Conservation (phyloP, 2,329 filamentous ascomycete species). For the Hymenoscyphus fraxineus region DNA sequence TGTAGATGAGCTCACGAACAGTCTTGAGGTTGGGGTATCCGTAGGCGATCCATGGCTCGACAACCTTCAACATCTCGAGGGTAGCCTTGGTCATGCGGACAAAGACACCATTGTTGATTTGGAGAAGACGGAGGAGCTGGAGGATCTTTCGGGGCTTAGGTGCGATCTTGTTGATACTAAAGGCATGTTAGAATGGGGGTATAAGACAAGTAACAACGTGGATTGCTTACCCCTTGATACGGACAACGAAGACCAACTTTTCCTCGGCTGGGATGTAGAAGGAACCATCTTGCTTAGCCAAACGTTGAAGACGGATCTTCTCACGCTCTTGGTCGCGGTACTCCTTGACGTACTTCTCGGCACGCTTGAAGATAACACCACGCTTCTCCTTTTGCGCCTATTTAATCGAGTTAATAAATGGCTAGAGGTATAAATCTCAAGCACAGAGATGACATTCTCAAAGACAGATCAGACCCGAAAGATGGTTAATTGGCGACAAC, state of each 20-base stretch:
- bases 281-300: conserved; percentile 86
- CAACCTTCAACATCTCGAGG: conserved; percentile 92
- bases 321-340: conserved; percentile 98
- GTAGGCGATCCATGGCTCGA: conserved; percentile 98
- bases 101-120: conserved; percentile 99
- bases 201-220: background rate
- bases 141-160: conserved; percentile 99
- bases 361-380: conserved; percentile 98
- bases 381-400: conserved; percentile 99
- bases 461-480: conserved; percentile 87
- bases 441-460: conserved; percentile 24
- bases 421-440: conserved; percentile 13
- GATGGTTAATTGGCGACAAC: conserved; percentile 99
- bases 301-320: conserved; percentile 88
- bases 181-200: conserved; percentile 12
- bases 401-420: conserved; percentile 39
- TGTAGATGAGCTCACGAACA: conserved; percentile 99
- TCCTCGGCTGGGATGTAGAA: conserved; percentile 93
- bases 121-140: conserved; percentile 97
- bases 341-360: conserved; percentile 99
- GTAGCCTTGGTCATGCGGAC: conserved; percentile 97
- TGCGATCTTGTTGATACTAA: conserved; percentile 99
- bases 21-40: conserved; percentile 99
- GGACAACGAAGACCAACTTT: conserved; percentile 96
- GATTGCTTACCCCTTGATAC: conserved; percentile 83